Evolutionary conservation across 495 filamentous ascomycete genomes (phyloP).

Genomic region (Wilcoxina mikolae): DNA sequence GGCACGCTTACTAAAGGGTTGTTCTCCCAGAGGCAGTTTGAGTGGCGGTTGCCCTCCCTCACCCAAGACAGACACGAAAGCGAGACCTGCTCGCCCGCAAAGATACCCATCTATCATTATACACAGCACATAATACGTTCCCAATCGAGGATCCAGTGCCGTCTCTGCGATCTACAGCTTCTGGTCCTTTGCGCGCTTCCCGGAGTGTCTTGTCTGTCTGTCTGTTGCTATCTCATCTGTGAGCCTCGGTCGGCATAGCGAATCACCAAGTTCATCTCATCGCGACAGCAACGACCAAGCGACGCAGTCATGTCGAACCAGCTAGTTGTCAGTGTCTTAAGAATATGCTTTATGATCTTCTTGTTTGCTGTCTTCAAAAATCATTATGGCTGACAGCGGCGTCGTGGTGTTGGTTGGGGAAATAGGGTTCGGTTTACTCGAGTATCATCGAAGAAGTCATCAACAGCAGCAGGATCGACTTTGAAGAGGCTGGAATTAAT

Average conservation of each 20-base stretch:
- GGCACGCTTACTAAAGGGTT: neutral
- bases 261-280: neutral
- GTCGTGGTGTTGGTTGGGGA: constrained; percentile 16
- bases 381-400: constrained; percentile 29
- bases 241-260: neutral
- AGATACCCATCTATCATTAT: constrained; percentile 1
- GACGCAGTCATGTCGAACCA: constrained; percentile 43
- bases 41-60: constrained; percentile 6
- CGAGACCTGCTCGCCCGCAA: constrained; percentile 1
- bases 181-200: neutral
- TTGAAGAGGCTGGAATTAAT: constrained; percentile 90
- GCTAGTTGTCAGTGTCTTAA: constrained; percentile 43
- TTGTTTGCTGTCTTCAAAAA: constrained; percentile 16
- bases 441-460: constrained; percentile 87
- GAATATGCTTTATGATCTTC: constrained; percentile 6
- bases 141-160: neutral
- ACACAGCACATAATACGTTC: neutral
- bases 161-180: constrained; percentile 4
- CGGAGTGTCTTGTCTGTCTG: neutral
- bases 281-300: neutral
- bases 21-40: constrained; percentile 1
- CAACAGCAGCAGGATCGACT: constrained; percentile 74
- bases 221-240: neutral
- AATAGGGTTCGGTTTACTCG: constrained; percentile 66
- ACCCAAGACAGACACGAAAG: constrained; percentile 1